Percentiles rank a stretch among this genome's conserved stretches.
These are phyloP conservation scores for Vigna hirtella DNA, from an alignment of 306 rosid genomes.

Conservation along the genomic window DNA sequence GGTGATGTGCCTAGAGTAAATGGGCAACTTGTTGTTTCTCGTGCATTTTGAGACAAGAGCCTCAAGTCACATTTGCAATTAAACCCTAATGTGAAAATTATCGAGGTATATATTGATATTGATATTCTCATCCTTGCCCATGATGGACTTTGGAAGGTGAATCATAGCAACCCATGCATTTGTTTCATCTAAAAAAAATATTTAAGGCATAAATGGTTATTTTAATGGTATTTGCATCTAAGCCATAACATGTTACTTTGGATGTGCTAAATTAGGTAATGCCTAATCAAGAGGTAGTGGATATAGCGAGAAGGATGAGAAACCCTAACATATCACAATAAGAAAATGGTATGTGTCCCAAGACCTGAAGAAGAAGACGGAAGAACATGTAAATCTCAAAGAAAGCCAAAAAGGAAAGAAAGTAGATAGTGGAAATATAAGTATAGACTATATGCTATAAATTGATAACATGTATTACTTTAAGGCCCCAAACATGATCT, in stretches of 20 bases:
- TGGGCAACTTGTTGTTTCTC: conserved; percentile 92
- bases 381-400: no score
- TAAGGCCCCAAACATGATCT: no score
- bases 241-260: not conserved
- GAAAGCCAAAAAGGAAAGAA: no score
- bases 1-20: conserved; percentile 96
- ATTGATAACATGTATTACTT: no score
- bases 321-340: conserved; percentile 45
- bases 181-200: no score
- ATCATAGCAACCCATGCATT: not conserved
- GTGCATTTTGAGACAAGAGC: conserved; percentile 94
- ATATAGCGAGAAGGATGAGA: conserved; percentile 69
- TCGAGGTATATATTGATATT: conserved; percentile 48
- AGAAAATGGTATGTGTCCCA: no score
- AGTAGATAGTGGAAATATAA: no score
- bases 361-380: no score
- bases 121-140: conserved; percentile 84
- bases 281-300: conserved; percentile 88
- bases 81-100: conserved; percentile 67
- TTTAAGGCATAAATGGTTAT: no score
- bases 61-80: conserved; percentile 87
- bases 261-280: conserved; percentile 69
- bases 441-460: no score
- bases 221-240: no score
- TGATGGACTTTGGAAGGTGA: conserved; percentile 97